Conservation (phyloP, 768 basidiomycete species). For the Hirschioporus abietinus region DNA sequence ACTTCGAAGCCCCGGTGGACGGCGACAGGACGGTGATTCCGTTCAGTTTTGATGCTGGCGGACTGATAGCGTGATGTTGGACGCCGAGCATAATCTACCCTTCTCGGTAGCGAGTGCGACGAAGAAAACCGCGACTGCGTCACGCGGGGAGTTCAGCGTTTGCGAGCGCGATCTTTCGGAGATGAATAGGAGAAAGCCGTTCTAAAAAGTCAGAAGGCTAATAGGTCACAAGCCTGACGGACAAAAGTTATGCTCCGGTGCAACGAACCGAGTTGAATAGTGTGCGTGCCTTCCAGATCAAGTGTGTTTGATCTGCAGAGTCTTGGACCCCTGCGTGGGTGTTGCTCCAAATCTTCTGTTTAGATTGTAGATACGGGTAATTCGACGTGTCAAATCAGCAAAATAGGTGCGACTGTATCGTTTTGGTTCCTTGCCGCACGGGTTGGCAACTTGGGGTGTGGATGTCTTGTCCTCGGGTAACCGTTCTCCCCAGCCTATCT, state of each 20-base stretch:
- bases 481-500: not conserved
- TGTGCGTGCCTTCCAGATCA: constrained; percentile 1
- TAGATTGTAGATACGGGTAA: not conserved
- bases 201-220: not conserved
- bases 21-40: not conserved
- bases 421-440: not conserved
- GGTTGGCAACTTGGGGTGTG: not conserved
- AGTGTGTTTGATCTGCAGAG: not conserved
- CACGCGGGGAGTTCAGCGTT: not conserved
- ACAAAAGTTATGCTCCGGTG: not conserved
- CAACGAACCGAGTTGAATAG: not conserved
- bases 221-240: not conserved
- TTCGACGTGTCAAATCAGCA: not conserved
- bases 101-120: not conserved
- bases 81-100: not conserved
- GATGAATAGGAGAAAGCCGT: not conserved
- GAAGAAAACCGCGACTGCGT: not conserved
- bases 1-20: not conserved
- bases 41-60: not conserved
- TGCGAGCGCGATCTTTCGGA: not conserved
- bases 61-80: not conserved
- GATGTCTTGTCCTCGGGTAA: not conserved
- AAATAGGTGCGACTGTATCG: not conserved
- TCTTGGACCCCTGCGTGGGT: not conserved
- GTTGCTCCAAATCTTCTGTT: not conserved